Evolutionary conservation across 805 yeast genomes (phyloP), one percentile per base, ranked within the genome.

Genomic region (Wickerhamiella alocasiicola): DNA sequence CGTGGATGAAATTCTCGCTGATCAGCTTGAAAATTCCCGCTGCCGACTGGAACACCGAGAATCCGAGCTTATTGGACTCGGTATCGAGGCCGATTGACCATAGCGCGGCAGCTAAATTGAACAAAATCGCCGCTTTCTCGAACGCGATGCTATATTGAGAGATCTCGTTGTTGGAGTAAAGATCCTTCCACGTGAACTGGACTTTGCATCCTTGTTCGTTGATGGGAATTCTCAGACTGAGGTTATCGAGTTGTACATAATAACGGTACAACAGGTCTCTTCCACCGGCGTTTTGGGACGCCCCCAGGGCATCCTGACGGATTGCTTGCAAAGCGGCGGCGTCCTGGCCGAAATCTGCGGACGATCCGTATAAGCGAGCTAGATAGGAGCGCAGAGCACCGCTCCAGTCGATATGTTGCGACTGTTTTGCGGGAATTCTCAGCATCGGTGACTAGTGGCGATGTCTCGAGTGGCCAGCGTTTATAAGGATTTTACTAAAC

Each of bases 101-200:
- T 44, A 78, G 60, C 2, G 76, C 52, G 0, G 82, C 68, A 1
- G 76, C 95, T 39, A 87, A 60, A 53, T 87, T 87, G 67, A 78
- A 88, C 40, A 91, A 65, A 2, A 79, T 63, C 19, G 81, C 72
- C 0, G 95, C 95, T 61, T 88, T 88, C 54, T 88, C 98, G 55
- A 82, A 85, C 0, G 95, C 84, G 32, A 82, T 53, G 0, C 95
- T 78, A 51, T 71, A 72, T 55, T 87, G 95, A n/a, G 79, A 65
- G 0, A 61, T 44, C 1, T 63, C 36, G 11, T 50, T 49, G 6
- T 63, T 62, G 39, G 66, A 62, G 53, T 76, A 81, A 4, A 91
- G 78, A 55, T 87, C 94, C 5, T 39, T 43, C 97, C 97, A 88
- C 0, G 74, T 67, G 56, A 87, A 88, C 41, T 70, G 68, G 9